These are phyloP conservation scores for Candida namnaoensis DNA, from an alignment of 805 yeast species.

Conservation along the genomic window DNA sequence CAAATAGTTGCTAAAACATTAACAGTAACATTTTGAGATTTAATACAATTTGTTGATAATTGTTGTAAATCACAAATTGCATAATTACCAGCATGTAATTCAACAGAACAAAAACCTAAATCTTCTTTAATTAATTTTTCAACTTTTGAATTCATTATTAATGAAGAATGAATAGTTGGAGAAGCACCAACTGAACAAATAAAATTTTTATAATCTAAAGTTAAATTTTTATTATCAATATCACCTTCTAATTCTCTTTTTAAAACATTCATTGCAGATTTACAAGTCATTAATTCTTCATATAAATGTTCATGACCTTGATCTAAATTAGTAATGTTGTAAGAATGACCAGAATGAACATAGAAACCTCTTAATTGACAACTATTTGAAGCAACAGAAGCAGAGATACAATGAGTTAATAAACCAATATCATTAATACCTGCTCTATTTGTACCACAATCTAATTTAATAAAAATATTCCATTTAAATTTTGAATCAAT, in stretches of 20 bases:
- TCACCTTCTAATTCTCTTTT: conserved; percentile 21
- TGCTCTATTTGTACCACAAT: conserved; percentile 68
- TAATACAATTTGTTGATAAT: conserved; percentile 56
- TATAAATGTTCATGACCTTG: conserved; percentile 39
- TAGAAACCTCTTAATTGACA: conserved; percentile 53
- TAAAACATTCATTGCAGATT: conserved; percentile 34
- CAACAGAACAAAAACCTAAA: conserved; percentile 40
- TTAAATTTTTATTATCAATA: conserved; percentile 4
- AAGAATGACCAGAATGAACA: conserved; percentile 77
- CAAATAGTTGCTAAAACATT: conserved; percentile 50
- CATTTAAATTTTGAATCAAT: conserved; percentile 25
- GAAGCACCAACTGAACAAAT: conserved; percentile 74
- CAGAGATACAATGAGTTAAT: conserved; percentile 14
- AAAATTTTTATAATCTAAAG: conserved; percentile 29
- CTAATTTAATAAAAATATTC: conserved; percentile 61
- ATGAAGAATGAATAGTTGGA: conserved; percentile 59
- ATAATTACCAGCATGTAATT: conserved; percentile 79
- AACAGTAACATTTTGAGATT: conserved; percentile 36
- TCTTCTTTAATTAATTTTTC: conserved; percentile 8
- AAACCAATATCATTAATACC: conserved; percentile 32
- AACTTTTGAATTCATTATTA: conserved; percentile 6
- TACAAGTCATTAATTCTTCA: conserved; percentile 51
- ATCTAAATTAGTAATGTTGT: conserved; percentile 33
- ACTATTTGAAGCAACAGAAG: neutral
- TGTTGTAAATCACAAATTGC: conserved; percentile 71